Conservation (phyloP, 2,329 filamentous ascomycete genomes). For the Fusarium newnesense region DNA sequence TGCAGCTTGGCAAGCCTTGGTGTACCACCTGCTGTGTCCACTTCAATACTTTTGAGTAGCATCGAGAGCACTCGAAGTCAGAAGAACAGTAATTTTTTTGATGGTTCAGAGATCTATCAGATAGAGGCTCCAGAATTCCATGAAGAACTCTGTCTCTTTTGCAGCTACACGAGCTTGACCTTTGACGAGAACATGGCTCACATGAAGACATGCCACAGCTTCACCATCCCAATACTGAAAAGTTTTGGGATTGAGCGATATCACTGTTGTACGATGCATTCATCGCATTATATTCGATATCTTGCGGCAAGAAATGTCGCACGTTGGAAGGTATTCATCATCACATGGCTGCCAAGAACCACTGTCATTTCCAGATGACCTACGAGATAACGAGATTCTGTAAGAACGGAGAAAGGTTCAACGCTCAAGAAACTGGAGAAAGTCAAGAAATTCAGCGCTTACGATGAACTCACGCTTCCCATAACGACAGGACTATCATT, state of each 20-base stretch:
- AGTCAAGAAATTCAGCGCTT: neutral
- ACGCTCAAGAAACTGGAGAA: neutral
- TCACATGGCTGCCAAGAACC: conserved; percentile 60
- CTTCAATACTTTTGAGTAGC: neutral
- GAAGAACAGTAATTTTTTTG: neutral
- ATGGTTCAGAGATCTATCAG: neutral
- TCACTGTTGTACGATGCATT: conserved; percentile 59
- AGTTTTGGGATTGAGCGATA: conserved; percentile 55
- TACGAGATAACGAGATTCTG: conserved; percentile 54
- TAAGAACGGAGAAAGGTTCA: neutral
- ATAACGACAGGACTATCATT: neutral
- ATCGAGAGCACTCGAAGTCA: conserved; percentile 2
- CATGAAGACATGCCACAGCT: conserved; percentile 61
- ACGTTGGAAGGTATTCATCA: conserved; percentile 59
- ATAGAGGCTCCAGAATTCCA: neutral
- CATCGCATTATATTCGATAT: conserved; percentile 60
- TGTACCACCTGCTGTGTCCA: neutral
- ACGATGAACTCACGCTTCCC: neutral
- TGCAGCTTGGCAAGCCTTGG: neutral
- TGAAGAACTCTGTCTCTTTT: conserved; percentile 5
- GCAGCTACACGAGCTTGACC: neutral
- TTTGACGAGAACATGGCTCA: conserved; percentile 56
- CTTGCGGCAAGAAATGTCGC: conserved; percentile 56
- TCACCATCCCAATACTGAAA: conserved; percentile 54
- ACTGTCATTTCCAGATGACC: conserved; percentile 57